Evolutionary conservation across 164 flowering plant genomes (phyloP).

Genomic region (Tinospora cordifolia): DNA sequence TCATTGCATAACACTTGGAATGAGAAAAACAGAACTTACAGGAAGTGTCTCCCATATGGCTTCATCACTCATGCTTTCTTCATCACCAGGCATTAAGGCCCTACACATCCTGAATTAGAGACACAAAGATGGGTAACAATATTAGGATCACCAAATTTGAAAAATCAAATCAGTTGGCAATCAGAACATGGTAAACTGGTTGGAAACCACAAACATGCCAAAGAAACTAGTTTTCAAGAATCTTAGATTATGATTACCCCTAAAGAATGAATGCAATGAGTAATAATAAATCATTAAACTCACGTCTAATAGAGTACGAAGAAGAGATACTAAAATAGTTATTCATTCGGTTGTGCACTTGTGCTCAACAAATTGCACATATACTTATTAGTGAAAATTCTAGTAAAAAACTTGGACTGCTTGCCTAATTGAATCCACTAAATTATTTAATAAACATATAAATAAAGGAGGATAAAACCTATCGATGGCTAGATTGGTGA

Average conservation of each 20-base stretch:
- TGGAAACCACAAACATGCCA: not conserved
- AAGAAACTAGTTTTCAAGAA: not conserved
- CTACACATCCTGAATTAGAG: constrained; percentile 68
- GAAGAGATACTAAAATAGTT: no score
- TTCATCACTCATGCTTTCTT: constrained; percentile 85
- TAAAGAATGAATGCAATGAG: not conserved
- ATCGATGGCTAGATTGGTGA: no score
- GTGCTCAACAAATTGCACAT: no score
- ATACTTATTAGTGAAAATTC: no score
- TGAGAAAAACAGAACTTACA: constrained; percentile 35
- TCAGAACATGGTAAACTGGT: not conserved
- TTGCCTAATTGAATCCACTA: no score
- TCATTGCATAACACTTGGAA: not conserved
- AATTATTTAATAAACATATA: no score
- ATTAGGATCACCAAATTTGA: not conserved
- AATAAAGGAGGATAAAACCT: no score
- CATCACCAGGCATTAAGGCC: constrained; percentile 95
- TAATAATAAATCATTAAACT: not conserved
- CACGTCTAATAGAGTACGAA: not conserved
- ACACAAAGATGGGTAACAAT: constrained; percentile 1
- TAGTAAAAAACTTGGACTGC: no score
- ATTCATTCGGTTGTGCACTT: no score
- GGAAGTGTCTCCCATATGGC: constrained; percentile 97
- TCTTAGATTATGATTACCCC: not conserved
- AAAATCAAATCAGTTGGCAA: not conserved